Percentiles rank a stretch among this genome's conserved stretches.
These are phyloP conservation scores for Ganoderma resinaceum DNA, from an alignment of 1,284 basidiomycete species.

Conservation along the genomic window DNA sequence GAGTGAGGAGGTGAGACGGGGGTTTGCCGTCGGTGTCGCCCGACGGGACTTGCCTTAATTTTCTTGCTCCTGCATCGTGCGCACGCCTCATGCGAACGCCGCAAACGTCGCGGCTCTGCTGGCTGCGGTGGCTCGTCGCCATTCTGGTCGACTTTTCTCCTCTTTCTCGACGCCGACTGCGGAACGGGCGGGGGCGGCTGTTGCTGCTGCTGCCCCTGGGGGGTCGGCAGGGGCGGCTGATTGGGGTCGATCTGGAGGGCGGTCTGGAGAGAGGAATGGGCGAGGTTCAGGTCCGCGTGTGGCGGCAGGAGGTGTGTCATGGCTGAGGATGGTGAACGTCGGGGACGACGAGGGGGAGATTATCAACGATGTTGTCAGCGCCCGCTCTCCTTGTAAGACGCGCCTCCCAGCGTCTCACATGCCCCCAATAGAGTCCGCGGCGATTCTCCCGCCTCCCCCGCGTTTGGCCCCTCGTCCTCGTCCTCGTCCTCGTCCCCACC, in stretches of 20 bases:
- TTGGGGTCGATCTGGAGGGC: constrained; percentile 70
- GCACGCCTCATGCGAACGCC: constrained; percentile 87
- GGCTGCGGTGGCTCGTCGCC: constrained; percentile 59
- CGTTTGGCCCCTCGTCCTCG: background rate
- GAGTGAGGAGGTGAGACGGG: constrained; percentile 49
- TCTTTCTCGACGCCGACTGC: constrained; percentile 49
- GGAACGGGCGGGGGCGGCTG: constrained; percentile 45
- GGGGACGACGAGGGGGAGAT: constrained; percentile 30
- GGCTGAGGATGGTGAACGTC: constrained; percentile 28
- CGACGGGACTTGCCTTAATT: constrained; percentile 91
- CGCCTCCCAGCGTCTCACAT: constrained; percentile 23
- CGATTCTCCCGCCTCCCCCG: constrained; percentile 10
- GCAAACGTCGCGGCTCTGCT: constrained; percentile 76
- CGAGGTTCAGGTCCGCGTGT: constrained; percentile 50
- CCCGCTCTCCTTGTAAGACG: constrained; percentile 26
- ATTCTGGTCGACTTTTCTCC: constrained; percentile 62
- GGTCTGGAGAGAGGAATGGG: constrained; percentile 58
- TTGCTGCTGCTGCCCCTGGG: constrained; percentile 46
- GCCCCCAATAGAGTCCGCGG: constrained; percentile 20
- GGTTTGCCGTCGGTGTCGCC: constrained; percentile 82
- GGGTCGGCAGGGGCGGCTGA: constrained; percentile 43
- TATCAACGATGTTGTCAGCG: constrained; percentile 30
- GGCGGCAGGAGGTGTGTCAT: constrained; percentile 57
- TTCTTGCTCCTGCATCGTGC: constrained; percentile 90
- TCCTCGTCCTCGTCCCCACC: background rate